These are phyloP conservation scores for Crassisporium funariophilum DNA, from an alignment of 768 basidiomycete genomes.

Conservation along the genomic window DNA sequence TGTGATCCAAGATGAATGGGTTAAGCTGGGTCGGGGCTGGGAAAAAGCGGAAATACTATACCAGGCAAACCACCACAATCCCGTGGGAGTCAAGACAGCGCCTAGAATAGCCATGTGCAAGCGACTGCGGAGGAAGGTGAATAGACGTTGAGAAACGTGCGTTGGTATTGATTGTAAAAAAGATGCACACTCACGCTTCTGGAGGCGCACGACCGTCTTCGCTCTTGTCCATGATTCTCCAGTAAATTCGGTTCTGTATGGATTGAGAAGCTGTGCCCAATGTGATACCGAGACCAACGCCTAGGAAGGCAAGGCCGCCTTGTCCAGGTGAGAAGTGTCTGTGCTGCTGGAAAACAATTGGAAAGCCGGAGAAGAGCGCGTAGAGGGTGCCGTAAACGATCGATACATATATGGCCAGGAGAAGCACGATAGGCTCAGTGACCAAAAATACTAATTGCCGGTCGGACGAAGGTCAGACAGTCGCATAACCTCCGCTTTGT, in stretches of 20 bases:
- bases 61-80: slow-evolving; percentile 73
- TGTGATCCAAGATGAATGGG: slow-evolving; percentile 1
- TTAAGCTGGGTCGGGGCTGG: neutral
- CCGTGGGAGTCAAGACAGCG: slow-evolving; percentile 52
- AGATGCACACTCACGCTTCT: slow-evolving; percentile 49
- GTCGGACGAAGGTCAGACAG: slow-evolving; percentile 3
- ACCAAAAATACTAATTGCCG: slow-evolving; percentile 51
- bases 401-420: slow-evolving; percentile 59
- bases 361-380: slow-evolving; percentile 64
- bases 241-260: slow-evolving; percentile 56
- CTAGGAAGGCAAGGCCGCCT: slow-evolving; percentile 64
- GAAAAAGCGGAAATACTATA: slow-evolving; percentile 21
- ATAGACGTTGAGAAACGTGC: neutral
- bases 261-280: slow-evolving; percentile 54
- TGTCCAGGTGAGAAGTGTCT: slow-evolving; percentile 54
- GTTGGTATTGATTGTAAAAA: neutral
- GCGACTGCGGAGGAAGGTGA: slow-evolving; percentile 37
- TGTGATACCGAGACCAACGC: slow-evolving; percentile 60
- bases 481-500: neutral
- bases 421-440: slow-evolving; percentile 65
- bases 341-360: slow-evolving; percentile 58
- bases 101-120: slow-evolving; percentile 60
- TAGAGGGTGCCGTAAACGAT: slow-evolving; percentile 66
- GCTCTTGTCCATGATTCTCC: slow-evolving; percentile 48
- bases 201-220: slow-evolving; percentile 55